Base-by-base conservation (phyloP, 73 alveolate species). In the Tetrahymena elliotti region DNA sequence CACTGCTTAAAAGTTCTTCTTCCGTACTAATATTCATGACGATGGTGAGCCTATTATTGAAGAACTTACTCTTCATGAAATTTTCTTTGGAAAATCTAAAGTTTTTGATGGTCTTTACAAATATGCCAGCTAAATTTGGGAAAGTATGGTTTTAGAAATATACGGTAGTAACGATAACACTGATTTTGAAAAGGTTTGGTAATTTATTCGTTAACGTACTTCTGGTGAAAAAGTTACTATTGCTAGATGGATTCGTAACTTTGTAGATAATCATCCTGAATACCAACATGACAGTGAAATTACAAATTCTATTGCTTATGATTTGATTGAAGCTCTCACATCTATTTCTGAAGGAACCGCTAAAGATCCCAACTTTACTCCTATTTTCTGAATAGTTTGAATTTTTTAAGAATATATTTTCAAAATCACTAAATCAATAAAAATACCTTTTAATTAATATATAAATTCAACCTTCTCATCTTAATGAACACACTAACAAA, bases 161-260 rank as follows among this genome's bases (percentile, higher is more conserved):
- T 18, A 47, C 20, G 24, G 6, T 47, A 83, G 38, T 22, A 37
- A 13, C 40, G 52, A 18, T 22, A 20, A 84, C 33, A 94, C 95
- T 33, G 68, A 83, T 53, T 37, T 96, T 35, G 84, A 94, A 52
- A 88, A 93, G 54, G 95, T 93, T 94, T 94, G 95, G 13, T 95
- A 97, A 33, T 96, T 98, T 83, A 82, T 98, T 27, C 92, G 95
- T 41, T 83, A 93, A 93, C 98, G 98, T 95, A 98, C 99, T 24
- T 94, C 93, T 92, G 99, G 99, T 0, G 98, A 98, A 35, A 54
- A 96, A 39, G 93, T 95, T 82, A 98, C 99, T 27, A 99, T 99
- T 68, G 99, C 99, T 35, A 53, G 97, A 35, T 98, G 96, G 97
- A 93, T 98, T 93, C 93, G 99, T 95, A 96, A 98, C 52, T 94